Conservation (phyloP, 2,329 filamentous ascomycete genomes). For the Colletotrichum coccodes region DNA sequence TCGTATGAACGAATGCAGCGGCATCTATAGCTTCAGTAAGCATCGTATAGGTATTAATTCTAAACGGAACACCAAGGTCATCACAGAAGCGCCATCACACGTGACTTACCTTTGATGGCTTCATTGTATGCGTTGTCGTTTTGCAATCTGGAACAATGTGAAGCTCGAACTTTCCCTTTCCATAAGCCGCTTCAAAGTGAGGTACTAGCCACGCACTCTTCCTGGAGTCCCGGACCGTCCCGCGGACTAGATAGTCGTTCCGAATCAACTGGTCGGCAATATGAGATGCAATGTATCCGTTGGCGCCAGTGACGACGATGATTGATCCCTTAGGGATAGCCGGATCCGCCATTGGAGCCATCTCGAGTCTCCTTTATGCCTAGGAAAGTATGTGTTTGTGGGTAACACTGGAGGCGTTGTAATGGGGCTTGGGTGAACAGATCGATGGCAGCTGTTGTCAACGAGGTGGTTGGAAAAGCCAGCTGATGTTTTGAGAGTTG, state of each 20-base stretch:
- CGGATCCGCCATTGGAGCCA: slow-evolving; percentile 13
- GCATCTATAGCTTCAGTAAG: slow-evolving; percentile 8
- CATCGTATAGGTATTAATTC: too few relatives aligned
- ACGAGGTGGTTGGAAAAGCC: too few relatives aligned
- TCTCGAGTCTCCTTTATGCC: background rate
- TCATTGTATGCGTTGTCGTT: slow-evolving; percentile 39
- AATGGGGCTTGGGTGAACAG: background rate
- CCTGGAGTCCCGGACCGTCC: slow-evolving; percentile 49
- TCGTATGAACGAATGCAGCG: slow-evolving; percentile 49
- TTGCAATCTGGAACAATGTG: slow-evolving; percentile 45
- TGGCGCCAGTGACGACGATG: slow-evolving; percentile 53
- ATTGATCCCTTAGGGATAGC: slow-evolving; percentile 41
- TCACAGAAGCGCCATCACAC: too few relatives aligned
- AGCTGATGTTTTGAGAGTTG: too few relatives aligned
- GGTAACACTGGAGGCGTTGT: background rate
- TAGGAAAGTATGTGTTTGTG: background rate
- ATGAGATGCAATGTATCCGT: slow-evolving; percentile 53
- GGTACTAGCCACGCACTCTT: slow-evolving; percentile 45
- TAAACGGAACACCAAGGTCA: too few relatives aligned
- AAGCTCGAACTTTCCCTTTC: slow-evolving; percentile 45
- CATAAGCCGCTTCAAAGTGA: slow-evolving; percentile 44
- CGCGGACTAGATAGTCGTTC: slow-evolving; percentile 55
- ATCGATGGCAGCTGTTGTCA: background rate
- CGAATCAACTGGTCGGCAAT: slow-evolving; percentile 50
- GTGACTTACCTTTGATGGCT: slow-evolving; percentile 41